Conservation (phyloP, 2,329 filamentous ascomycete genomes). For the Diaporthe vexans region DNA sequence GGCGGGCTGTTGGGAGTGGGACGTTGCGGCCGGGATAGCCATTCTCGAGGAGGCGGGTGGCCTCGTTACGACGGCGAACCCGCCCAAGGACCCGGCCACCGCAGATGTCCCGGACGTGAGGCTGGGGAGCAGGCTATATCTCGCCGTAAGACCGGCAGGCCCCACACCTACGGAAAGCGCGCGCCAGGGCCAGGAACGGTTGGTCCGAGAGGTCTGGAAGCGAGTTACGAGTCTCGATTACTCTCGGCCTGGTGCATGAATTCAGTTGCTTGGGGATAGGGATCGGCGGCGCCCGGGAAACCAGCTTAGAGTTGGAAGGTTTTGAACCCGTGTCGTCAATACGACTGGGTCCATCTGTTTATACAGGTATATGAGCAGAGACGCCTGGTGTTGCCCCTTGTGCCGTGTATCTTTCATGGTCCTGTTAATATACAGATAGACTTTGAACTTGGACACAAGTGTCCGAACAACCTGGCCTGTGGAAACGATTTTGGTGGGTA, state of each 20-base stretch:
- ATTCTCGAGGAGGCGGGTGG: conserved; percentile 82
- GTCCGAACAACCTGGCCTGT: conserved; percentile 1
- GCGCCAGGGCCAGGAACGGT: conserved; percentile 76
- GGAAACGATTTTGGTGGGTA: conserved; percentile 39
- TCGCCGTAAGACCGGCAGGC: conserved; percentile 79
- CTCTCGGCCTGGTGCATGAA: conserved; percentile 69
- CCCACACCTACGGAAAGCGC: conserved; percentile 72
- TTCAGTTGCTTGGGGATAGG: neutral
- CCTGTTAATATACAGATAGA: conserved; percentile 35
- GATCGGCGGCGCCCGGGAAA: neutral
- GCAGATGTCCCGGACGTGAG: conserved; percentile 71
- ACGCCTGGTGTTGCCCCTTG: neutral
- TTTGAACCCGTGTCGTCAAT: conserved; percentile 13
- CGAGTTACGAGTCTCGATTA: conserved; percentile 78
- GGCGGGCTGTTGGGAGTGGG: conserved; percentile 86
- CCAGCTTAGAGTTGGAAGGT: conserved; percentile 34
- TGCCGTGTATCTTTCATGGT: conserved; percentile 33
- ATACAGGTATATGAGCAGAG: conserved; percentile 42
- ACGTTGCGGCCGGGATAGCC: conserved; percentile 82
- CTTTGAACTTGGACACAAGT: neutral
- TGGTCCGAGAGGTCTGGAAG: conserved; percentile 80
- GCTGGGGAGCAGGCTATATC: conserved; percentile 77
- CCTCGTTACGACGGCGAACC: conserved; percentile 80
- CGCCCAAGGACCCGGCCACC: conserved; percentile 69
- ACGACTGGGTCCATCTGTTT: conserved; percentile 32